Percentiles rank a stretch among this genome's conserved stretches.
These are phyloP conservation scores for Sclerotinia nivalis DNA, from an alignment of 2,329 filamentous ascomycete genomes.

Conservation along the genomic window DNA sequence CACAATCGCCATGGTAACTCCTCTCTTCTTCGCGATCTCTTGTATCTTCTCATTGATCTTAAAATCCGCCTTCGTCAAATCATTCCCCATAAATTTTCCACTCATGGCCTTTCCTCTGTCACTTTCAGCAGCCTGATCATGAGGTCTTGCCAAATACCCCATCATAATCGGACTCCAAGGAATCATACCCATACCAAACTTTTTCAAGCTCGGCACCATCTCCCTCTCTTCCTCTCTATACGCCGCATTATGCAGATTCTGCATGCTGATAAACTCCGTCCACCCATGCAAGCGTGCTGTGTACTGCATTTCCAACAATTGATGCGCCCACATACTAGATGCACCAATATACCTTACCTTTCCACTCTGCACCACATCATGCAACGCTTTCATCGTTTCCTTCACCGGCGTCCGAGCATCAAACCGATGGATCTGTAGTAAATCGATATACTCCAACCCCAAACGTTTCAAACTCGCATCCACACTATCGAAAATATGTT, in stretches of 20 bases:
- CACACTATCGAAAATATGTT: constrained; percentile 65
- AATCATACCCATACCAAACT: constrained; percentile 43
- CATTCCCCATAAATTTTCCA: constrained; percentile 27
- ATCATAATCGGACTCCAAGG: constrained; percentile 44
- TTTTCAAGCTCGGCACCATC: constrained; percentile 35
- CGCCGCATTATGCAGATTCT: constrained; percentile 57
- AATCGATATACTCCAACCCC: constrained; percentile 48
- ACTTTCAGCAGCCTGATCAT: constrained; percentile 26
- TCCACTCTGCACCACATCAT: constrained; percentile 58
- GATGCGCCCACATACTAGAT: constrained; percentile 43
- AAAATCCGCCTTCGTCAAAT: constrained; percentile 33
- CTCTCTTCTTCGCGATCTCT: constrained; percentile 54
- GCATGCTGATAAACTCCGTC: constrained; percentile 63
- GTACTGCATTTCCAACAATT: constrained; percentile 45
- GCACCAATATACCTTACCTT: constrained; percentile 54
- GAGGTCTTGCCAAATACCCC: constrained; percentile 33
- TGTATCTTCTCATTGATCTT: constrained; percentile 33
- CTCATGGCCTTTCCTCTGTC: constrained; percentile 26
- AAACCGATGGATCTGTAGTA: constrained; percentile 61
- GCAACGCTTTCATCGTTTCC: constrained; percentile 61
- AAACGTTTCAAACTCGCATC: constrained; percentile 56
- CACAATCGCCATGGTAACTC: constrained; percentile 59
- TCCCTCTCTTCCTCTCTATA: constrained; percentile 59
- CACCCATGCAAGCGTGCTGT: constrained; percentile 47
- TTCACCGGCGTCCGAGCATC: constrained; percentile 53